Evolutionary conservation across 1,139 yeast genomes (phyloP), one percentile per base, ranked within the genome.

Genomic region (Magnusiomyces fungicola): DNA sequence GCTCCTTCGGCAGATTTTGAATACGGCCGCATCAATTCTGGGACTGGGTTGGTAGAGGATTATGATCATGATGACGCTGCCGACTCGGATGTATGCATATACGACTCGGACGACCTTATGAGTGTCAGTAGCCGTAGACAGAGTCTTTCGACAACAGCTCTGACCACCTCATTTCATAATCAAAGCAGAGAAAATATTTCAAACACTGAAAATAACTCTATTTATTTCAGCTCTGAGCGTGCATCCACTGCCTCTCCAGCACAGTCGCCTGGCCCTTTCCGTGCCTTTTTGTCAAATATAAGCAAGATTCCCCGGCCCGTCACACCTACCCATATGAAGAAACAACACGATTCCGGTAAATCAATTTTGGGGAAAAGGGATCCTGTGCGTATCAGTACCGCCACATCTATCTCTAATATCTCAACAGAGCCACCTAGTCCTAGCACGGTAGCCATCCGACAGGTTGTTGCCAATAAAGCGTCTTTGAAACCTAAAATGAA

Each of bases 401-500:
- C 29, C 21, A 39, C 29, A 21, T 21, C 24, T 16, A 36, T 18
- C 3, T n/a, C 41, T n/a, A 37, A 12, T 22, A 3, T 22, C 5
- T 12, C 25, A 12, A 18, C 24, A 3, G 41, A 3, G 12, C 27
- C 41, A 5, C 41, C 41, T 3, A 37, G 41, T 22, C 27, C 41
- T 5, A 19, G 10, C 25, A 39, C 48, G 3, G 54, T 55, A 6
- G 43, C 51, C 2, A 49, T 56, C 14, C 43, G 57, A n/a, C 58
- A 54, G 37, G 48, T 55, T 25, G 48, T 50, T 7, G 46, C 59
- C 3, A 59, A 50, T 41, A 53, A 56, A 21, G 52, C 57, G 21
- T 54, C 65, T 10, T 51, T 65, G 43, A 56, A 56, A 40, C 69
- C 69, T 9, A 63, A 61, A 49, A 58, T 55, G 29, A 62, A 63